phyloP scores from a whole-genome alignment of 2,329 filamentous ascomycete genomes.

The Aspergillus latus region DNA sequence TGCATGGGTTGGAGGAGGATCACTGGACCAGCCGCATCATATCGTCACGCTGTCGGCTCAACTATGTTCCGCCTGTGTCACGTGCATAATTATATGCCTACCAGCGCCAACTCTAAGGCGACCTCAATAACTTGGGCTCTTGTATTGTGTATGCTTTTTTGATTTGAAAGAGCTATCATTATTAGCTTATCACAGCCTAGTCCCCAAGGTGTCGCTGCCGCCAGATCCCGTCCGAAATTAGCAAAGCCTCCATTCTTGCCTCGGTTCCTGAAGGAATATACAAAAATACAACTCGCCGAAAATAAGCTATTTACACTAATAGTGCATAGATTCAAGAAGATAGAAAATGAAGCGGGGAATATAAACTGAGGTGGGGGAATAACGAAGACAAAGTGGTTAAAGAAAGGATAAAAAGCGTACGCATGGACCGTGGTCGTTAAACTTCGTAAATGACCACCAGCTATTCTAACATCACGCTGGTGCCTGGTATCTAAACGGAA shows the following conservation, averaged over 20 bases:
- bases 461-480: slow-evolving; percentile 19
- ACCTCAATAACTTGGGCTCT: not conserved
- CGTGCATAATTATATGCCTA: slow-evolving; percentile 1
- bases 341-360: not conserved
- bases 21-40: slow-evolving; percentile 16
- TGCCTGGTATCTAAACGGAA: slow-evolving; percentile 30
- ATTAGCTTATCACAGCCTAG: slow-evolving; percentile 6
- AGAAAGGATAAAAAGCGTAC: slow-evolving; percentile 16
- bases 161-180: not conserved
- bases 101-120: not conserved
- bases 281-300: slow-evolving; percentile 14
- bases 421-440: slow-evolving; percentile 34
- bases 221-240: not conserved
- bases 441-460: slow-evolving; percentile 32
- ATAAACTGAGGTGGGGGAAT: slow-evolving; percentile 11
- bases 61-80: slow-evolving; percentile 11
- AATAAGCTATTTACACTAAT: slow-evolving; percentile 1
- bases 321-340: not conserved
- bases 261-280: slow-evolving; percentile 13
- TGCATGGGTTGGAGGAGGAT: slow-evolving; percentile 1
- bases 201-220: not conserved
- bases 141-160: not conserved
- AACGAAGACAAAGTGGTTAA: slow-evolving; percentile 9
- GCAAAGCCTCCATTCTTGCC: not conserved
- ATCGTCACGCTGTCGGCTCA: slow-evolving; percentile 1